Evolutionary conservation across 192 early-diverging fungal genomes (phyloP).

Genomic region (Coemansia sp.): DNA sequence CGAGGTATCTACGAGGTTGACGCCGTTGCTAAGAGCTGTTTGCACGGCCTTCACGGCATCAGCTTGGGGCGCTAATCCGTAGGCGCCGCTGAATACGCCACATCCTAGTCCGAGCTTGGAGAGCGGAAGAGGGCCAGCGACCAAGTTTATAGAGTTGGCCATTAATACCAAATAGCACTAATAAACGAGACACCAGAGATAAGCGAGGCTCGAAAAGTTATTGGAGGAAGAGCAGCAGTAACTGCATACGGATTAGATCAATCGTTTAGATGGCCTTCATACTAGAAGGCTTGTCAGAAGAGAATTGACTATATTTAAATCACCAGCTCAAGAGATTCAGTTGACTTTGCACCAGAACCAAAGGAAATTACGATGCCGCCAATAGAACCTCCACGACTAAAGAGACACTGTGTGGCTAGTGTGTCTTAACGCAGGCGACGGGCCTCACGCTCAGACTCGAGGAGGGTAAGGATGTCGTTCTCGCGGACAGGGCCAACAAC

Average conservation of each 20-base stretch:
- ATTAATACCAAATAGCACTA: background rate
- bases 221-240: background rate
- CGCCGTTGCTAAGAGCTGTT: constrained; percentile 48
- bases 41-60: constrained; percentile 12
- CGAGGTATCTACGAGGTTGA: constrained; percentile 71
- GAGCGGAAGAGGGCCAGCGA: constrained; percentile 7
- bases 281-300: background rate
- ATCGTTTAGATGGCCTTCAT: no score
- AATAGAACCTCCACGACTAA: background rate
- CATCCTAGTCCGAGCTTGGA: constrained; percentile 39
- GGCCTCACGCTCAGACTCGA: constrained; percentile 99
- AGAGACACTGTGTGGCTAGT: background rate
- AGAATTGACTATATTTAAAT: background rate
- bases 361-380: background rate
- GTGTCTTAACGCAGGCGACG: constrained; percentile 90
- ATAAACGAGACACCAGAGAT: background rate
- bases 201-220: background rate
- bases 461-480: constrained; percentile 92
- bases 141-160: constrained; percentile 2
- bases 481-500: constrained; percentile 99
- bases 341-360: background rate
- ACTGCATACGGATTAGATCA: background rate
- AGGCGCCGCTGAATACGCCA: constrained; percentile 47
- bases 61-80: constrained; percentile 18
- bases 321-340: background rate